Percentiles rank a stretch among this genome's conserved stretches.
Evolutionary conservation across 805 yeast species (phyloP).

Genomic region (Nakazawaea sp.): DNA sequence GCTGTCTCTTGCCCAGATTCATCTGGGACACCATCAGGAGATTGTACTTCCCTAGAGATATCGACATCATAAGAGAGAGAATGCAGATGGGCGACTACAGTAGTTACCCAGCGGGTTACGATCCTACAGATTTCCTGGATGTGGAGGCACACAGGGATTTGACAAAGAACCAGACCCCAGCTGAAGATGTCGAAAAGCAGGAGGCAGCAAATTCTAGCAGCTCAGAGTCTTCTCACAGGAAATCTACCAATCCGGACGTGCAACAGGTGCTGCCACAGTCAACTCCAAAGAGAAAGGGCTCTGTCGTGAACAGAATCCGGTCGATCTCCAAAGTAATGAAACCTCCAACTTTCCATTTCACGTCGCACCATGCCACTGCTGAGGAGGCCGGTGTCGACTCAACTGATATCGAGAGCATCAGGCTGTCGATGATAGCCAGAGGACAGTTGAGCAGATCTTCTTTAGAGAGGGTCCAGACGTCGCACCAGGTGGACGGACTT

Average conservation of each 20-base stretch:
- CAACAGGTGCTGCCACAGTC: neutral
- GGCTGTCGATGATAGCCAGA: slow-evolving; percentile 13
- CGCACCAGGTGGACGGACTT: slow-evolving; percentile 42
- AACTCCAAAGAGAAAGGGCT: neutral
- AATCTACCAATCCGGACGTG: neutral
- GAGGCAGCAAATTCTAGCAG: slow-evolving; percentile 4
- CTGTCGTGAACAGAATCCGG: slow-evolving; percentile 6
- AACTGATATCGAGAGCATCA: slow-evolving; percentile 11
- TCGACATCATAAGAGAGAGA: slow-evolving; percentile 65
- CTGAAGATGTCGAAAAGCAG: slow-evolving; percentile 3
- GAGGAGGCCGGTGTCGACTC: slow-evolving; percentile 1
- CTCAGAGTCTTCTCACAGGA: neutral
- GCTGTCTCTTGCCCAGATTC: slow-evolving; percentile 55
- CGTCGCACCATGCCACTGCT: neutral
- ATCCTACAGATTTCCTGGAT: slow-evolving; percentile 39
- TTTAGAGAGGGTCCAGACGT: slow-evolving; percentile 33
- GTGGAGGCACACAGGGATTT: slow-evolving; percentile 15
- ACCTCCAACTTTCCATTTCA: slow-evolving; percentile 3
- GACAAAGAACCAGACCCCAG: neutral
- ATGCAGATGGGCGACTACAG: slow-evolving; percentile 46
- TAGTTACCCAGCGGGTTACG: slow-evolving; percentile 41
- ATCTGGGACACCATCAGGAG: slow-evolving; percentile 39
- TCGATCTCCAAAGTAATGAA: slow-evolving; percentile 7
- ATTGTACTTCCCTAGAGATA: slow-evolving; percentile 55
- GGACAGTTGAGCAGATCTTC: slow-evolving; percentile 21